phyloP scores from a whole-genome alignment of 2,329 filamentous ascomycete genomes.

The Talaromyces sp. region DNA sequence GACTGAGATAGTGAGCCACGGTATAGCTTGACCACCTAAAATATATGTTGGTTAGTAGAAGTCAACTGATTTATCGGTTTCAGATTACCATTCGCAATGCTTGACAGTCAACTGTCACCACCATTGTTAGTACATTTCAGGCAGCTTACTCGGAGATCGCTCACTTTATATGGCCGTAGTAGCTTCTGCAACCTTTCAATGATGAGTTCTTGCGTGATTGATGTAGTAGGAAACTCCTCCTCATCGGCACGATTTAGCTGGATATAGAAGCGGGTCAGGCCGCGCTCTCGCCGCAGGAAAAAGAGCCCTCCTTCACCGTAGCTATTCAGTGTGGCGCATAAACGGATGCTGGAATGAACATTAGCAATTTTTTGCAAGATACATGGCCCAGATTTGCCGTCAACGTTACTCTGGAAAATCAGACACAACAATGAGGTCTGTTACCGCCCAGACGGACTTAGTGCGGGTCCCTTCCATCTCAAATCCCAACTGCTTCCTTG shows the following conservation, averaged over 20 bases:
- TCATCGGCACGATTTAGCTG: constrained; percentile 1
- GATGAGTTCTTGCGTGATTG: constrained; percentile 1
- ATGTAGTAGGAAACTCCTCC: background rate
- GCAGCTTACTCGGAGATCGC: background rate
- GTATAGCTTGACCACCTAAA: constrained; percentile 64
- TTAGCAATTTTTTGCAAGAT: background rate
- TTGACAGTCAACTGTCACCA: background rate
- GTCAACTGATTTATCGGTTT: background rate
- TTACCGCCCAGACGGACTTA: constrained; percentile 4
- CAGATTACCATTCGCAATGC: background rate
- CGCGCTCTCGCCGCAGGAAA: background rate
- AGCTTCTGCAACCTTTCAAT: background rate
- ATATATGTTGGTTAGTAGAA: constrained; percentile 37
- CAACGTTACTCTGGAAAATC: constrained; percentile 2
- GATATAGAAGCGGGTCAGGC: constrained; percentile 1
- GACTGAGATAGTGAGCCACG: constrained; percentile 60
- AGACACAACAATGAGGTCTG: background rate
- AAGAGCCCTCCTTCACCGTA: background rate
- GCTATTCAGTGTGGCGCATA: background rate
- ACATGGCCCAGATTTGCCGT: background rate
- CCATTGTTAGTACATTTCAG: background rate
- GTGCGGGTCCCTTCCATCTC: constrained; percentile 14
- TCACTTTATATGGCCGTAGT: constrained; percentile 1
- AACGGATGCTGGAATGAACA: background rate
- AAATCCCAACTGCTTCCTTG: constrained; percentile 14